Conservation (phyloP, 1,284 basidiomycete species). For the Hemileia vastatrix region DNA sequence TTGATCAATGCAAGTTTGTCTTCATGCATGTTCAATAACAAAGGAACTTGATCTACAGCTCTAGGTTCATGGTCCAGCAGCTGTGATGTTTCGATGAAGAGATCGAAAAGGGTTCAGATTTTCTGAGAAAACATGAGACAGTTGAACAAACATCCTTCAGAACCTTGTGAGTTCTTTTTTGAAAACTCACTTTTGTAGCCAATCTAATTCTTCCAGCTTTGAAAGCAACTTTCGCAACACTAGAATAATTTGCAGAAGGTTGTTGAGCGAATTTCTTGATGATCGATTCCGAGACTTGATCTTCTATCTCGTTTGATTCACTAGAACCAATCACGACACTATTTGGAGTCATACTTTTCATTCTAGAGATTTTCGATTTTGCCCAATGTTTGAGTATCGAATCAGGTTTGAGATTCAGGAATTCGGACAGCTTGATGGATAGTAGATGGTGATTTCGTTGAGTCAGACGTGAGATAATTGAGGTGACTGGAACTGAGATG, state of each 20-base stretch:
- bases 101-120: no score
- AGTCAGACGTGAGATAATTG: conserved; percentile 72
- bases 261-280: conserved; percentile 83
- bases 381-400: conserved; percentile 93
- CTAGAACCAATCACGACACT: conserved; percentile 51
- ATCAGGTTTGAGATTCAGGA: conserved; percentile 70
- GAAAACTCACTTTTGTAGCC: conserved; percentile 55
- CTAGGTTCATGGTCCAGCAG: conserved; percentile 82
- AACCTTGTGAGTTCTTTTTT: no score
- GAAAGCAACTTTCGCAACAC: conserved; percentile 89
- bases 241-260: conserved; percentile 86
- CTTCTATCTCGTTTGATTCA: conserved; percentile 54
- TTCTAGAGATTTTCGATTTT: conserved; percentile 71
- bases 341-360: conserved; percentile 46
- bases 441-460: conserved; percentile 80
- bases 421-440: conserved; percentile 78
- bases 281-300: conserved; percentile 66
- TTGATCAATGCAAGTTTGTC: conserved; percentile 77
- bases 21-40: conserved; percentile 86
- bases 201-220: conserved; percentile 71
- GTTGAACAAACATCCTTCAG: background rate
- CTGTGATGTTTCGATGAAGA: no score
- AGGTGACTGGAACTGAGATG: no score
- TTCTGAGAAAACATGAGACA: no score
- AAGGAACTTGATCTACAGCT: conserved; percentile 84